Percentiles rank a stretch among this genome's conserved stretches.
phyloP scores from a whole-genome alignment of 1,284 basidiomycete genomes.

The Ganoderma boninense region DNA sequence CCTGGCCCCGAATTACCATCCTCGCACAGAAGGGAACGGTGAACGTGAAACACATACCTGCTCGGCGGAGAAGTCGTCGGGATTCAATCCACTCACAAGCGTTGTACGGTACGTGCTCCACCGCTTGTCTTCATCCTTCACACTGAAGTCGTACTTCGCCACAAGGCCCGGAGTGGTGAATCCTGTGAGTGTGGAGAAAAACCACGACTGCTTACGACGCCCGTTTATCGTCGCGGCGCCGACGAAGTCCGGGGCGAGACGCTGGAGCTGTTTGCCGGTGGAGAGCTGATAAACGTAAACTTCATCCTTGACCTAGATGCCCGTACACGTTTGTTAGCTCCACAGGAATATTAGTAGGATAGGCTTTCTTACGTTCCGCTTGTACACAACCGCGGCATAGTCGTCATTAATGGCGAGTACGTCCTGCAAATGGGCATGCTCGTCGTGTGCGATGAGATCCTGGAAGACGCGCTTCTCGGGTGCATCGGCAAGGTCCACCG shows the following conservation, averaged over 20 bases:
- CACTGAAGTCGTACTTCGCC: slow-evolving; percentile 66
- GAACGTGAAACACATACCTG: slow-evolving; percentile 54
- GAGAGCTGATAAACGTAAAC: slow-evolving; percentile 76
- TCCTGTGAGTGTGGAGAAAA: slow-evolving; percentile 75
- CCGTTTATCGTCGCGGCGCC: slow-evolving; percentile 69
- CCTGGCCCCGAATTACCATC: slow-evolving; percentile 42
- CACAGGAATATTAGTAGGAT: background rate
- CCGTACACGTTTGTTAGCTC: background rate
- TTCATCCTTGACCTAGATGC: slow-evolving; percentile 78
- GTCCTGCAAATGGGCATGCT: slow-evolving; percentile 66
- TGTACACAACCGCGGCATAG: slow-evolving; percentile 73
- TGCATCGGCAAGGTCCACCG: slow-evolving; percentile 67
- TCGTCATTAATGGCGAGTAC: slow-evolving; percentile 63
- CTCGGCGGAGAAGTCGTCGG: slow-evolving; percentile 76
- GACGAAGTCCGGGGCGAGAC: slow-evolving; percentile 74
- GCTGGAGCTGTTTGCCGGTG: slow-evolving; percentile 62
- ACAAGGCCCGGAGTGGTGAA: slow-evolving; percentile 82
- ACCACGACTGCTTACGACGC: slow-evolving; percentile 65
- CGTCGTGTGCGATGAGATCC: slow-evolving; percentile 79
- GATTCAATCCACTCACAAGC: slow-evolving; percentile 69
- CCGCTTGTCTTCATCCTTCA: slow-evolving; percentile 53
- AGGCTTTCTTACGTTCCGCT: slow-evolving; percentile 67
- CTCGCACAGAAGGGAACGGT: no score
- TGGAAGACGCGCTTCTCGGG: slow-evolving; percentile 50
- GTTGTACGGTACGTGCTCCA: slow-evolving; percentile 72